Conservation (phyloP, 176 grass and related monocot species). For the Aechmea fasciata region DNA sequence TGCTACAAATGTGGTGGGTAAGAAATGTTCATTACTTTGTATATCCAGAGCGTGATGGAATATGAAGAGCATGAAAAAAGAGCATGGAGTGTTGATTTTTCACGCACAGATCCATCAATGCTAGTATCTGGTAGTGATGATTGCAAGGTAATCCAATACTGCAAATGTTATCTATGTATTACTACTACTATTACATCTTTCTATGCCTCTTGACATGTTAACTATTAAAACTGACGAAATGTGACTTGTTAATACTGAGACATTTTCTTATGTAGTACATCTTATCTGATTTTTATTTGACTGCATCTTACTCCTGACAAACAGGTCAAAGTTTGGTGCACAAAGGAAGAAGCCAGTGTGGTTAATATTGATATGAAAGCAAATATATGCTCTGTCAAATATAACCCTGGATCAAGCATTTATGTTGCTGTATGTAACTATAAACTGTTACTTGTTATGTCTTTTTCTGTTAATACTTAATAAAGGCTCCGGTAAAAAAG, state of each 20-base stretch:
- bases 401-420: slow-evolving; percentile 82
- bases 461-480: slow-evolving; percentile 7
- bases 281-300: no score
- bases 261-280: no score
- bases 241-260: no score
- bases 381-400: slow-evolving; percentile 99
- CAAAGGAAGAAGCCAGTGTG: slow-evolving; percentile 88
- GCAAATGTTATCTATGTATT: neutral
- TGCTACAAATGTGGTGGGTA: neutral
- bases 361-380: slow-evolving; percentile 99
- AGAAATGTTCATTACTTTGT: neutral
- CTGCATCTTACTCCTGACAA: slow-evolving; percentile 7
- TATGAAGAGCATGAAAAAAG: slow-evolving; percentile 99
- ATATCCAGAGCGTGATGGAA: slow-evolving; percentile 88
- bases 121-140: slow-evolving; percentile 98
- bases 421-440: slow-evolving; percentile 73
- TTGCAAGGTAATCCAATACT: slow-evolving; percentile 69
- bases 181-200: neutral
- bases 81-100: slow-evolving; percentile 99
- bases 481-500: neutral
- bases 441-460: slow-evolving; percentile 9
- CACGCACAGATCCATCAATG: slow-evolving; percentile 78
- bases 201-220: no score
- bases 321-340: slow-evolving; percentile 98
- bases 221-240: no score